Evolutionary conservation across 2,329 filamentous ascomycete genomes (phyloP).

Genomic region (Colletotrichum sp.): DNA sequence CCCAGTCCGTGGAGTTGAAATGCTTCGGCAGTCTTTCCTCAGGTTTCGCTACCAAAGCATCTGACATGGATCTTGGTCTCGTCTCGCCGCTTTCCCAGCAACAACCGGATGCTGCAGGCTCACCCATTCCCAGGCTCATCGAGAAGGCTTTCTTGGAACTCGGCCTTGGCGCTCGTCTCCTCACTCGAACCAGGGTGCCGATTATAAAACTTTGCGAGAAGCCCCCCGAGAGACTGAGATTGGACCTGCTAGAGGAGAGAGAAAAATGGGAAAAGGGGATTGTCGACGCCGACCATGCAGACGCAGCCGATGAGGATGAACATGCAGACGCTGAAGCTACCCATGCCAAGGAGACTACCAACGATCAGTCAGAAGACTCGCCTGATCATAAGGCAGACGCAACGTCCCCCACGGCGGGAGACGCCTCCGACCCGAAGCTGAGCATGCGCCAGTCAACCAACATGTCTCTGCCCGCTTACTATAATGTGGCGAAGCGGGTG

Average conservation of each 20-base stretch:
- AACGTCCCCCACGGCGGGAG: not conserved
- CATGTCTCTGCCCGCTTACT: constrained; percentile 50
- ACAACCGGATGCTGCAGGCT: constrained; percentile 57
- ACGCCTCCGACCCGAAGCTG: not conserved
- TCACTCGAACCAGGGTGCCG: constrained; percentile 80
- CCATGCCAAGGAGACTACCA: not conserved
- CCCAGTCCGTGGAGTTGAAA: constrained; percentile 66
- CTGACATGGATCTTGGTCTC: constrained; percentile 88
- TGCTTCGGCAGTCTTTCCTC: constrained; percentile 85
- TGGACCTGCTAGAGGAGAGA: constrained; percentile 67
- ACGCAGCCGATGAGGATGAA: constrained; percentile 34
- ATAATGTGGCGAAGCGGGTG: constrained; percentile 51
- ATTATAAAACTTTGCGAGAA: constrained; percentile 86
- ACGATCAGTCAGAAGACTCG: not conserved
- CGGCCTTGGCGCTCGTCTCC: constrained; percentile 76
- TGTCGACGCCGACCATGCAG: constrained; percentile 38
- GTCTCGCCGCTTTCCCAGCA: constrained; percentile 66
- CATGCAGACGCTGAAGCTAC: not conserved
- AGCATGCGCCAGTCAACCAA: constrained; percentile 45
- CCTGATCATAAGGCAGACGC: not conserved
- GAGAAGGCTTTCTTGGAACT: constrained; percentile 75
- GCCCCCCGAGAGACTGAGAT: constrained; percentile 64
- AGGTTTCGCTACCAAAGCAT: constrained; percentile 85
- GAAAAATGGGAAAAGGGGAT: constrained; percentile 71
- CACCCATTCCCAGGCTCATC: constrained; percentile 72